Conservation (phyloP, 805 yeast species). For the Candida tammaniensis region DNA sequence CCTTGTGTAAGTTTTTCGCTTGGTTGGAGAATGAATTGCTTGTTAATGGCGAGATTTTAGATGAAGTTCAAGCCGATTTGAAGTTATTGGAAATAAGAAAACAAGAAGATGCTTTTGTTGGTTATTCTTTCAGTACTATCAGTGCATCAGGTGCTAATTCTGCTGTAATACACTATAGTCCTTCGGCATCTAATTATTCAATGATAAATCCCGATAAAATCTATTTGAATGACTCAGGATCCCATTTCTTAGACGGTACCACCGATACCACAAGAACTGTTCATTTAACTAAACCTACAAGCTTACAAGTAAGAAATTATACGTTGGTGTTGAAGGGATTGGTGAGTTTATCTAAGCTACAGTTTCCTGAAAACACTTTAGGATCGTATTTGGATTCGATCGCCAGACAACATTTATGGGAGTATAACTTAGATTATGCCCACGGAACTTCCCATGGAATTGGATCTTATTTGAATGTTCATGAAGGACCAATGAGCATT, state of each 20-base stretch:
- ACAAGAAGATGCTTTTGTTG: slow-evolving; percentile 49
- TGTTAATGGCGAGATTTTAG: slow-evolving; percentile 38
- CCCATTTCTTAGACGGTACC: slow-evolving; percentile 88
- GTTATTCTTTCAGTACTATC: slow-evolving; percentile 71
- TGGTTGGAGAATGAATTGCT: slow-evolving; percentile 58
- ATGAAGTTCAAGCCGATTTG: slow-evolving; percentile 61
- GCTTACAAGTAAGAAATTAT: slow-evolving; percentile 47
- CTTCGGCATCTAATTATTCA: slow-evolving; percentile 41
- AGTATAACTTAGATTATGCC: slow-evolving; percentile 53
- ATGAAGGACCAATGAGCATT: slow-evolving; percentile 64
- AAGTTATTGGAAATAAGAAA: slow-evolving; percentile 37
- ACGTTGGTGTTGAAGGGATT: slow-evolving; percentile 60
- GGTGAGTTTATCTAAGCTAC: slow-evolving; percentile 45
- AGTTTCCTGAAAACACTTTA: slow-evolving; percentile 54
- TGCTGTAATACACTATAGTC: slow-evolving; percentile 74
- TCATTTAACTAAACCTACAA: slow-evolving; percentile 48
- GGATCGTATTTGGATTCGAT: slow-evolving; percentile 54
- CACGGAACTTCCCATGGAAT: slow-evolving; percentile 69
- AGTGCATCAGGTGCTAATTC: slow-evolving; percentile 76
- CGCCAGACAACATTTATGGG: slow-evolving; percentile 61
- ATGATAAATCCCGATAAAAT: slow-evolving; percentile 58
- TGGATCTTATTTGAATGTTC: slow-evolving; percentile 60
- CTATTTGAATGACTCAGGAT: slow-evolving; percentile 85
- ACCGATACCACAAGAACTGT: slow-evolving; percentile 64
- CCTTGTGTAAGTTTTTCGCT: slow-evolving; percentile 50